Evolutionary conservation across 768 basidiomycete species (phyloP), one percentile per base, ranked within the genome.

Genomic region (Xerocomus spinulosus): DNA sequence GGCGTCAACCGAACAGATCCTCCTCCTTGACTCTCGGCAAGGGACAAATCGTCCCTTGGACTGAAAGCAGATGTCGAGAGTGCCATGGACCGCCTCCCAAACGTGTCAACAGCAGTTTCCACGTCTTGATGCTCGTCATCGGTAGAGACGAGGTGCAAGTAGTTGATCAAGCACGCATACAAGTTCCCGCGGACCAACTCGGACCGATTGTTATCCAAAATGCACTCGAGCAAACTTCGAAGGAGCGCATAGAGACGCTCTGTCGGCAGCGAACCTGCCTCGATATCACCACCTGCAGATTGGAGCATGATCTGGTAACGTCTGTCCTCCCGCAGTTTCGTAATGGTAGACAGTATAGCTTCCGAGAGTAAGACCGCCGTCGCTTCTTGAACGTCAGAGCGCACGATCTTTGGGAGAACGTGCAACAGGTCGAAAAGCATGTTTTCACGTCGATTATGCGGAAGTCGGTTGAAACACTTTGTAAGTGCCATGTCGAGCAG

Each of bases 151-250:
- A 95, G 77, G 59, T 93, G 85, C 34, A 95, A 70, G 60, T 92
- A 94, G 67, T 95, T 95, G 69, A 91, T 81, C 48, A 97, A 72
- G 5, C 89, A 74, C 4, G 92, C 91, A 64, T 95, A 98, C n/a
- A 97, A 73, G 62, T 98, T 97, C 7, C 95, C 95, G 21, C 94
- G 85, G 15, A 93, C 86, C 42, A 90, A 74, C 61, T 95, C 92
- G 23, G 86, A 78, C 12, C 82, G 84, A 50, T 85, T 88, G 50
- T 78, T 84, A 51, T 87, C 82, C 48, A 85, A 59, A 46, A 93
- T 78, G 40, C 83, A 85, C 44, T 90, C 82, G 44, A 96, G 64
- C 24, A 92, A 73, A 53, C 75, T 80, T 36, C 83, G 81, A 10
- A 97, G 74, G 36, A 95, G 80, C 2, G 79, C 70, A 52, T 81